A percentile compares a stretch with the other conserved stretches of the same genome.
Conservation (phyloP, 129 eudicot genomes). For the Oenanthe sinensis region DNA sequence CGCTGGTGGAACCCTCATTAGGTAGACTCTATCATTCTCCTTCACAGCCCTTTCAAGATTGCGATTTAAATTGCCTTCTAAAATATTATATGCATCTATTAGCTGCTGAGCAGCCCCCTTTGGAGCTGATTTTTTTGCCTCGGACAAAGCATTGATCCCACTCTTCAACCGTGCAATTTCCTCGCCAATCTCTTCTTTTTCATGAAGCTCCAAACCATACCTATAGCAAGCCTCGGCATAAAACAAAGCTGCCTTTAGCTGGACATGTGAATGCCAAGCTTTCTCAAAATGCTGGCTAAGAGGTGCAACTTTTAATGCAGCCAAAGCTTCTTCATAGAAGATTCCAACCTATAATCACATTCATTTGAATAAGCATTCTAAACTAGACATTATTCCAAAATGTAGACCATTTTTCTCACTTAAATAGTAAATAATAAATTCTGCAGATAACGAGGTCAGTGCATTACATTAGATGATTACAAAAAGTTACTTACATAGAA, state of each 20-base stretch:
- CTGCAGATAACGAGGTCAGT: background rate
- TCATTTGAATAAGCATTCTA: background rate
- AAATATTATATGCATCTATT: slow-evolving; percentile 67
- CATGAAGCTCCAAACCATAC: slow-evolving; percentile 85
- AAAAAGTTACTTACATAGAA: background rate
- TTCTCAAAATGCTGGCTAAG: slow-evolving; percentile 82
- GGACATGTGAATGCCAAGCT: slow-evolving; percentile 87
- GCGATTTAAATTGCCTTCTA: slow-evolving; percentile 58
- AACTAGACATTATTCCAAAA: background rate
- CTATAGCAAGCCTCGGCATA: slow-evolving; percentile 97
- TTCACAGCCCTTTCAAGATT: slow-evolving; percentile 87
- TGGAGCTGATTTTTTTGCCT: slow-evolving; percentile 68
- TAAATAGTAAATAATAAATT: no score
- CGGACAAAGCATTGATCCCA: slow-evolving; percentile 65
- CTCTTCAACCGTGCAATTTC: slow-evolving; percentile 90
- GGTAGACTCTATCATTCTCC: slow-evolving; percentile 95
- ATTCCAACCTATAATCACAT: slow-evolving; percentile 57
- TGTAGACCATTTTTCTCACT: background rate
- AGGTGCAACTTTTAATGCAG: slow-evolving; percentile 68
- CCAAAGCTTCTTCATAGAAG: slow-evolving; percentile 83
- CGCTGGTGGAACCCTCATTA: slow-evolving; percentile 85
- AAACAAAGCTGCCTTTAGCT: slow-evolving; percentile 82
- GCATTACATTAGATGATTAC: background rate
- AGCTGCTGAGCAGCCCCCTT: slow-evolving; percentile 94
- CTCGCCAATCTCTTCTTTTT: slow-evolving; percentile 96